Conservation (phyloP, 768 basidiomycete genomes). For the Leccinum disarticulatum region DNA sequence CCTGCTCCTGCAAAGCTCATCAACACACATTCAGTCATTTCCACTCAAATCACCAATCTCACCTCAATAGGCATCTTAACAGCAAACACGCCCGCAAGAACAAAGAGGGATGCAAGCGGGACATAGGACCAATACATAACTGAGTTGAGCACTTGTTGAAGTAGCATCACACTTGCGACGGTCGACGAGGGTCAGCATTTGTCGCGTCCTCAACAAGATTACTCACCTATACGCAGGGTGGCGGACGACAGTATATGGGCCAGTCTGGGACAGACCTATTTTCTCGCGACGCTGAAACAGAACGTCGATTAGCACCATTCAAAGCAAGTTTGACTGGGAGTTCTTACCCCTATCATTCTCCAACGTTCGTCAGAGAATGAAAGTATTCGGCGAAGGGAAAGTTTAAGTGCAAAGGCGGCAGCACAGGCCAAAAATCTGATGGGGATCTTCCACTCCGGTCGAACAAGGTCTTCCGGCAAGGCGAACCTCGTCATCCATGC, state of each 20-base stretch:
- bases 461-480: constrained; percentile 26
- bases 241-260: constrained; percentile 38
- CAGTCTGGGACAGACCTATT: constrained; percentile 26
- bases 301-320: neutral
- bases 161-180: constrained; percentile 21
- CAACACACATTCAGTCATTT: neutral
- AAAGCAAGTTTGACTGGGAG: neutral
- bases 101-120: constrained; percentile 29
- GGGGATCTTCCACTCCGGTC: constrained; percentile 22
- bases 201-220: neutral
- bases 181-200: neutral
- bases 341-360: constrained; percentile 34
- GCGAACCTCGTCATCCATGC: constrained; percentile 33
- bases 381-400: constrained; percentile 12
- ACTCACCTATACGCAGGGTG: constrained; percentile 38
- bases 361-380: constrained; percentile 28
- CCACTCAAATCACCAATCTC: neutral
- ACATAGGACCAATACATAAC: constrained; percentile 37
- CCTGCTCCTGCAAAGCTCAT: constrained; percentile 25
- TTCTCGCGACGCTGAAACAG: constrained; percentile 31
- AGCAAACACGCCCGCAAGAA: constrained; percentile 27
- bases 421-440: constrained; percentile 31
- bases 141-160: constrained; percentile 25
- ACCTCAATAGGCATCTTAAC: constrained; percentile 38
- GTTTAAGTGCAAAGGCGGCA: constrained; percentile 20